Evolutionary conservation across 2,329 filamentous ascomycete genomes (phyloP).

Genomic region (Alternaria sp.): DNA sequence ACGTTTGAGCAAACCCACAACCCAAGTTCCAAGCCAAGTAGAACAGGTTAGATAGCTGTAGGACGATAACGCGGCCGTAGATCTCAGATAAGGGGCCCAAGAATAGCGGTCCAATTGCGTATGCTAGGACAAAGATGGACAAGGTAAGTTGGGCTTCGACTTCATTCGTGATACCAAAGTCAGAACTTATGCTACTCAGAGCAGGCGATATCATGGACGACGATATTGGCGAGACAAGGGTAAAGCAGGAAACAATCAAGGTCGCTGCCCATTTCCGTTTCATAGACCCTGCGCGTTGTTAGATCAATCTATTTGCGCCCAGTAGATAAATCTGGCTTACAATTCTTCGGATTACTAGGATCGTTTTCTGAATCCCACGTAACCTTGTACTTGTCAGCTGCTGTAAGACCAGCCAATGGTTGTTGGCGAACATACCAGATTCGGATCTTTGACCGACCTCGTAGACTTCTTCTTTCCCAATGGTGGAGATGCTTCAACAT

Average conservation of each 20-base stretch:
- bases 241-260: slow-evolving; percentile 55
- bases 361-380: slow-evolving; percentile 58
- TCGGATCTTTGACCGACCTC: slow-evolving; percentile 41
- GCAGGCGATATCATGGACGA: slow-evolving; percentile 53
- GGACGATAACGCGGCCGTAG: slow-evolving; percentile 49
- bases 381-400: slow-evolving; percentile 39
- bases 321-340: not conserved
- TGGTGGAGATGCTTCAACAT: slow-evolving; percentile 34
- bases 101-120: slow-evolving; percentile 51
- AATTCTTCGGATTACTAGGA: slow-evolving; percentile 52
- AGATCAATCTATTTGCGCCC: not conserved
- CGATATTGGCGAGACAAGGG: slow-evolving; percentile 51
- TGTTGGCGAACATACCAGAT: slow-evolving; percentile 33
- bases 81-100: slow-evolving; percentile 50
- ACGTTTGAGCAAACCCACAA: slow-evolving; percentile 50
- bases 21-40: slow-evolving; percentile 51
- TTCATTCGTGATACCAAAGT: slow-evolving; percentile 46
- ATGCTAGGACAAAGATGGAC: slow-evolving; percentile 52
- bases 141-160: slow-evolving; percentile 46
- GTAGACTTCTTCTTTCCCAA: slow-evolving; percentile 40
- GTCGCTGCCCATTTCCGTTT: slow-evolving; percentile 56
- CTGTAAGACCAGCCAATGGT: not conserved
- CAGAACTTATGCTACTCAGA: slow-evolving; percentile 38
- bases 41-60: slow-evolving; percentile 51
- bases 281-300: slow-evolving; percentile 25